Percentiles rank a stretch among this genome's conserved stretches.
Evolutionary conservation across 176 grass and related monocot genomes (phyloP).

Genomic region (Sorghum bicolor): DNA sequence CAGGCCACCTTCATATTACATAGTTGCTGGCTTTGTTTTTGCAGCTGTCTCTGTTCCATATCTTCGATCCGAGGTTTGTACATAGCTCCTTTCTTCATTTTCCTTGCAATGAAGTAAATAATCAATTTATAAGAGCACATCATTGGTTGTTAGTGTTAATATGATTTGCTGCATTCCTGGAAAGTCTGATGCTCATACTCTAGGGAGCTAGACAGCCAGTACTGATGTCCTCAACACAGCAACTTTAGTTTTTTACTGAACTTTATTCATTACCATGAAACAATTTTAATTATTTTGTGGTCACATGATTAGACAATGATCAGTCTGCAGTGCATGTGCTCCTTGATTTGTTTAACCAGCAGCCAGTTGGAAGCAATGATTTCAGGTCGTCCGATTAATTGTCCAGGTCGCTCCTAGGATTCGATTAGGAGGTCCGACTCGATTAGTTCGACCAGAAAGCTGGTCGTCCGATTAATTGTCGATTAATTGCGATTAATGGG

Average conservation of each 20-base stretch:
- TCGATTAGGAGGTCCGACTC: no score
- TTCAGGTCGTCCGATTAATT: no score
- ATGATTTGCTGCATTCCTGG: slow-evolving; percentile 1
- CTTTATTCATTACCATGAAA: not conserved
- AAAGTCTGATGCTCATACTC: not conserved
- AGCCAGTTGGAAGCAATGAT: not conserved
- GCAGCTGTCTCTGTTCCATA: slow-evolving; percentile 87
- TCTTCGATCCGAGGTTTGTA: slow-evolving; percentile 86
- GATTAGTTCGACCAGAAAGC: no score
- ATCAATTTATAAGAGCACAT: not conserved
- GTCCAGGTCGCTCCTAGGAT: no score
- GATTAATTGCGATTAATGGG: no score
- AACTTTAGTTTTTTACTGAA: not conserved
- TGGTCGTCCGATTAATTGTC: no score
- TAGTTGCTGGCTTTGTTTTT: slow-evolving; percentile 98
- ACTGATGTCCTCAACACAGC: not conserved
- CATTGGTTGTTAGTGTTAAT: slow-evolving; percentile 7
- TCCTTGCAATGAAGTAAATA: not conserved
- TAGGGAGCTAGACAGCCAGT: not conserved
- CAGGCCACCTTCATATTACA: slow-evolving; percentile 94
- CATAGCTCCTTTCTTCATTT: slow-evolving; percentile 8
- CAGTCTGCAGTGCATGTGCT: not conserved
- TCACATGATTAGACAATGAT: not conserved
- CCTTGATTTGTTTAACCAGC: not conserved
- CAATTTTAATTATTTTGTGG: not conserved